phyloP scores from a whole-genome alignment of 257 asterid species.

The Pogostemon cablin region DNA sequence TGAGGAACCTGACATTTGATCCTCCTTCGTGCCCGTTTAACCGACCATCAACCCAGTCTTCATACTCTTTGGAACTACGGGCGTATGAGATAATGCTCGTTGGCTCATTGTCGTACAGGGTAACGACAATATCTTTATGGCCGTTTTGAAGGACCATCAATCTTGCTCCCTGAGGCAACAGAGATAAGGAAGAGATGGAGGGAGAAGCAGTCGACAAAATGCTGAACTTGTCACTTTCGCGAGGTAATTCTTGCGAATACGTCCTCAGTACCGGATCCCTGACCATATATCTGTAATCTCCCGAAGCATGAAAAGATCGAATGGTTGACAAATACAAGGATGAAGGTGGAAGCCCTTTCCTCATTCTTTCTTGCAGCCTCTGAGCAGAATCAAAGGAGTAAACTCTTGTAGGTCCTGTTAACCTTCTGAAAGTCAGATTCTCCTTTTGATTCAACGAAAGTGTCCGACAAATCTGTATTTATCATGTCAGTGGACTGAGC shows the following conservation, averaged over 20 bases:
- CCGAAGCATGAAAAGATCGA: conserved; percentile 89
- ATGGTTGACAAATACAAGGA: conserved; percentile 55
- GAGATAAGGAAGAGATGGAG: conserved; percentile 55
- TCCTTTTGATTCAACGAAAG: conserved; percentile 8
- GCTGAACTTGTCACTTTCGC: conserved; percentile 56
- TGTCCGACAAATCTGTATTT: conserved; percentile 33
- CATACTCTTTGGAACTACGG: conserved; percentile 66
- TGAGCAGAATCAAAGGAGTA: conserved; percentile 87
- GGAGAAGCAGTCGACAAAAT: conserved; percentile 41
- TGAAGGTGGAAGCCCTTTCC: conserved; percentile 73
- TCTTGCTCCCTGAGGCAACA: conserved; percentile 79
- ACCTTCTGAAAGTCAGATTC: conserved; percentile 44
- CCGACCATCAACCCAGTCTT: conserved; percentile 41
- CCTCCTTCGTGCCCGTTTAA: conserved; percentile 43
- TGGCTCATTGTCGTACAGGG: conserved; percentile 85
- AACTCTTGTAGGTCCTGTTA: conserved; percentile 63
- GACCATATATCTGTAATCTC: conserved; percentile 78
- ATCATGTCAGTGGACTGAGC: conserved; percentile 33
- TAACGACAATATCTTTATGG: conserved; percentile 49
- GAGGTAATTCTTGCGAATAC: conserved; percentile 53
- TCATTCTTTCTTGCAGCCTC: conserved; percentile 69
- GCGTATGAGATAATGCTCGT: conserved; percentile 85
- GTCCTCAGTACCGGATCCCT: conserved; percentile 79
- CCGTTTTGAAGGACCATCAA: conserved; percentile 60
- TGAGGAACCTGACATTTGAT: conserved; percentile 40